phyloP scores from a whole-genome alignment of 192 early-diverging fungal species.

The Linnemannia schmuckeri region DNA sequence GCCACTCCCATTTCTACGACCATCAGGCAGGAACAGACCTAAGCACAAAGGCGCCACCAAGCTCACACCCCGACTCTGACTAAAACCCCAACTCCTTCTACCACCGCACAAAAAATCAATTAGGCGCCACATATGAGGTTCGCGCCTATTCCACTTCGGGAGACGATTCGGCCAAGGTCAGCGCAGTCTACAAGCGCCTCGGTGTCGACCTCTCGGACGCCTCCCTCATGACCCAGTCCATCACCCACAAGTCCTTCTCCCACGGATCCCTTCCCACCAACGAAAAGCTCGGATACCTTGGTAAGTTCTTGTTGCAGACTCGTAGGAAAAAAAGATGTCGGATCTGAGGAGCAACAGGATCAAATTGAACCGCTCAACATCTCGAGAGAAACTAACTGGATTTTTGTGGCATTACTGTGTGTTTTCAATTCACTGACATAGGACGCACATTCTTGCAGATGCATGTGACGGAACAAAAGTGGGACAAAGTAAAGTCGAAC shows the following conservation, averaged over 20 bases:
- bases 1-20: not conserved
- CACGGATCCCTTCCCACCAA: slow-evolving; percentile 64
- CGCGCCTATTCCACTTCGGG: slow-evolving; percentile 19
- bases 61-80: not conserved
- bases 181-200: slow-evolving; percentile 38
- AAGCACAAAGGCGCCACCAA: not conserved
- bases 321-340: no score
- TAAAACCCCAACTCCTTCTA: not conserved
- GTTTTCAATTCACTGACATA: not conserved
- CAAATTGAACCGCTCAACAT: not conserved
- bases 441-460: slow-evolving; percentile 54
- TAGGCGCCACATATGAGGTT: slow-evolving; percentile 46
- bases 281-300: slow-evolving; percentile 52
- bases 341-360: not conserved
- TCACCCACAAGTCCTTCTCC: slow-evolving; percentile 65
- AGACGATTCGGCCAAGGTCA: slow-evolving; percentile 31
- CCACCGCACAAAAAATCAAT: not conserved
- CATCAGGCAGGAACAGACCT: not conserved
- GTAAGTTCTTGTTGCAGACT: slow-evolving; percentile 10
- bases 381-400: not conserved
- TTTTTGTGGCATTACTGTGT: not conserved
- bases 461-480: slow-evolving; percentile 46
- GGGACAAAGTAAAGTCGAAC: slow-evolving; percentile 54
- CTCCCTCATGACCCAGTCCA: slow-evolving; percentile 56
- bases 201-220: slow-evolving; percentile 55